A percentile compares a stretch with the other conserved stretches of the same genome.
These are phyloP conservation scores for Clonostachys byssicola DNA, from an alignment of 2,329 filamentous ascomycete genomes.

Conservation along the genomic window DNA sequence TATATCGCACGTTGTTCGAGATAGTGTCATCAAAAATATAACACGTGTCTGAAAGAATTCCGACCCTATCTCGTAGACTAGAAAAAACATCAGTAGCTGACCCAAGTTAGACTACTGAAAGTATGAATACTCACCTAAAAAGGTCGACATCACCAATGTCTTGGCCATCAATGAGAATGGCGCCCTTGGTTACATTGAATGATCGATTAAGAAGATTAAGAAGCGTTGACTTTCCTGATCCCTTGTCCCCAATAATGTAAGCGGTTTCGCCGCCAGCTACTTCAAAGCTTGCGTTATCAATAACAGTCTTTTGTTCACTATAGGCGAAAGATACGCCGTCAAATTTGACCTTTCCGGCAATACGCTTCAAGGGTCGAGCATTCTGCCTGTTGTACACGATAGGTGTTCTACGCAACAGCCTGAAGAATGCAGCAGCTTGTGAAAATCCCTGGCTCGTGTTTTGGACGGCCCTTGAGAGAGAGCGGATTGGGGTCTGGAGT, in stretches of 20 bases:
- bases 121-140: conserved; percentile 25
- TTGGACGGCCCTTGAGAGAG: conserved; percentile 58
- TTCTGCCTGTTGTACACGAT: conserved; percentile 46
- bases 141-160: conserved; percentile 51
- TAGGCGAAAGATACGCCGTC: conserved; percentile 53
- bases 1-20: conserved; percentile 56
- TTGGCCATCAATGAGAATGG: conserved; percentile 51
- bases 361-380: conserved; percentile 43
- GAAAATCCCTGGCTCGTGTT: conserved; percentile 52
- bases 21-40: conserved; percentile 52
- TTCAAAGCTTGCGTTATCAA: conserved; percentile 48
- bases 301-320: conserved; percentile 52
- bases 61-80: conserved; percentile 49
- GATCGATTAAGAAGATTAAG: conserved; percentile 55
- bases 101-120: too few relatives aligned
- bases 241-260: conserved; percentile 57
- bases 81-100: conserved; percentile 5
- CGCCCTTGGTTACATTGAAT: conserved; percentile 50
- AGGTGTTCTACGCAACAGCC: conserved; percentile 55
- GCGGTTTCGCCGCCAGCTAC: conserved; percentile 48
- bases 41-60: conserved; percentile 47
- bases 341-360: conserved; percentile 51
- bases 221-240: conserved; percentile 55
- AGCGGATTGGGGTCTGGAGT: conserved; percentile 65
- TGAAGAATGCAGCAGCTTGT: conserved; percentile 51